phyloP scores from a whole-genome alignment of 805 yeast genomes.

The Candida tibetensis region DNA sequence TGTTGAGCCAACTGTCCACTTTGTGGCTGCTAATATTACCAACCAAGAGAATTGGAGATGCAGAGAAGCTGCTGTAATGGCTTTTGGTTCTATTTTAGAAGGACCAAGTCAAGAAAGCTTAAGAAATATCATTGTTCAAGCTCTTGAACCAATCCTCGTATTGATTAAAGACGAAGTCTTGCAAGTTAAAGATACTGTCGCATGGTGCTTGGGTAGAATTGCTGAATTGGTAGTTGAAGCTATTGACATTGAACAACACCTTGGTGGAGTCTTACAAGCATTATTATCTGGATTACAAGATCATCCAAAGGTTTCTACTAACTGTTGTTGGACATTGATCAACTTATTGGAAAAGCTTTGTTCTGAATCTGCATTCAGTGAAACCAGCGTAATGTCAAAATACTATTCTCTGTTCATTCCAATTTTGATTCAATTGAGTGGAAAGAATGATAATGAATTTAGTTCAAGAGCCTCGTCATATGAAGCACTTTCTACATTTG shows the following conservation, averaged over 20 bases:
- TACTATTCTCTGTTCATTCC: conserved; percentile 71
- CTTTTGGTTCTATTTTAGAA: conserved; percentile 93
- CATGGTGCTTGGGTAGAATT: conserved; percentile 97
- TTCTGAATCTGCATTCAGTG: conserved; percentile 45
- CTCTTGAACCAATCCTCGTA: conserved; percentile 71
- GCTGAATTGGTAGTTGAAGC: conserved; percentile 84
- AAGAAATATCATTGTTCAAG: conserved; percentile 69
- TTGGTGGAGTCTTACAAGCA: conserved; percentile 72
- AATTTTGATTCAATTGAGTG: conserved; percentile 64
- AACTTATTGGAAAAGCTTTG: conserved; percentile 84
- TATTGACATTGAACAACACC: conserved; percentile 59
- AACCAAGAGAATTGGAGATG: conserved; percentile 61
- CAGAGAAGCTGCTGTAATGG: conserved; percentile 98
- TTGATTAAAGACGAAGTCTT: conserved; percentile 72
- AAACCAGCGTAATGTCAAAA: conserved; percentile 65
- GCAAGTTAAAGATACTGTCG: conserved; percentile 94
- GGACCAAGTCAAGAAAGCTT: conserved; percentile 83
- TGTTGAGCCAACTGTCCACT: conserved; percentile 77
- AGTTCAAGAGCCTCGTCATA: conserved; percentile 94
- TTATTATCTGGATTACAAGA: conserved; percentile 79
- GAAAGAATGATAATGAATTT: conserved; percentile 75
- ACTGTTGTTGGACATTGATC: conserved; percentile 96
- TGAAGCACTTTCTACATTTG: conserved; percentile 85
- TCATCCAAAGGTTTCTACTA: conserved; percentile 91
- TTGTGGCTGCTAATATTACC: conserved; percentile 74